Evolutionary conservation across 2,329 filamentous ascomycete genomes (phyloP), one percentile per base, ranked within the genome.

Genomic region (Cladosporium oxysporum): DNA sequence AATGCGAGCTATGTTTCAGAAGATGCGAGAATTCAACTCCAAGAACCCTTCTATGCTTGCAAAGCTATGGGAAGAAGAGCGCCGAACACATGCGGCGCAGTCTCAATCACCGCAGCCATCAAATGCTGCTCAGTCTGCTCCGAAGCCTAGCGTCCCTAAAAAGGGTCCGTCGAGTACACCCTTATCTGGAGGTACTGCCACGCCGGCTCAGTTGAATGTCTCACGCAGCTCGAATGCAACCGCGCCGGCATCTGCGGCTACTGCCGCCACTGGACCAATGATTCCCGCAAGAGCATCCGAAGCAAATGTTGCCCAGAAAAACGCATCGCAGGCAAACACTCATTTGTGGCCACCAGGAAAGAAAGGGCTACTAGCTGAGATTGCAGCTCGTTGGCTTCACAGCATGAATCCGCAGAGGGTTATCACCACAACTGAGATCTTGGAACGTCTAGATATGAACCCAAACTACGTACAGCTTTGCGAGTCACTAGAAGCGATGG

Each of bases 401-500:
- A 87, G 87, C 68, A 76, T 75, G 23, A 85, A 84, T 68, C 65
- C 62, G 23, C 71, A 71, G 3, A 81, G 79, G 49, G 69, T 71
- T 7, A 72, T 84, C 8, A 73, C 75, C 11, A 65, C 77, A 10
- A 73, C 79, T 11, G 75, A 80, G 23, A 76, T 88, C 11, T 72
- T 81, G 26, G 73, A 71, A 1, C 78, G 87, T 44, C 76, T 88
- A 10, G 78, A 85, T 59, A 72, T 75, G 8, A 86, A 87, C 68
- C 84, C 85, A 2, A 84, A 80, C 2, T 88, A 87, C 68, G 80
- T 82, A 66, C 79, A 84, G 60, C 74, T 88, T 2, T 88, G 86
- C 70, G 80, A 84, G 66, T 77, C 79, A 55, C 73, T 88, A 5
- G 85, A 88, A 67, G 71, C 69, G 1, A 79, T 79, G 69, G 83